Base-by-base conservation (phyloP, 805 yeast species). In the Tetrapisispora nanseiensis region DNA sequence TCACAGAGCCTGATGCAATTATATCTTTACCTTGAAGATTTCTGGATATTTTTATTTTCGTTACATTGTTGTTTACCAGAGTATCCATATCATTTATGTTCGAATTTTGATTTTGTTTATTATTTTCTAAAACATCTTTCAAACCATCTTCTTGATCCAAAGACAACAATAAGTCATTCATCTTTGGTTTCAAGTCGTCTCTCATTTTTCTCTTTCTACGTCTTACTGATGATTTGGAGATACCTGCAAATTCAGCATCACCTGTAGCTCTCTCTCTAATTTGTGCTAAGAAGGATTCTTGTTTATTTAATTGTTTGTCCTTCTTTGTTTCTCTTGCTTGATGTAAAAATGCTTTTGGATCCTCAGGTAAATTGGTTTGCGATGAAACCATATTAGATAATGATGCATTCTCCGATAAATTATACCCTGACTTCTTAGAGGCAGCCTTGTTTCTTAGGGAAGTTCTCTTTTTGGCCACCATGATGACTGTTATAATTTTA, bases 141-240 rank as follows among this genome's bases (percentile, higher is more conserved):
- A 55, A 37, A 46, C 50, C 60, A 15, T 44, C 57, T 26, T 54
- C 67, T 20, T 61, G 61, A 19, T 68, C 72, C 40, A 83, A 65
- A 15, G 74, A 76, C 23, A 66, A 66, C 42, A 78, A 63, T 35
- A 83, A 61, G 49, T 83, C 92, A 41, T 71, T 68, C 75, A 83
- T 71, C 52, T 78, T 72, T 4, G 89, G 86, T 51, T 74, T 75
- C 46, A 84, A 64, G 49, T 79, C 75, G 43, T 81, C 82, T 51
- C 72, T 74, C 38, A 70, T 67, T 51, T 71, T 74, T 49, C 84
- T 75, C 51, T 80, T 79, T 49, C 86, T 71, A 59, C 80, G 70
- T 55, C 86, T 71, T 3, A 72, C 47, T 0, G 86, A 67, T 6
- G 86, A 78, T 56, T 82, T 83, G 18, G 86, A 78, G 33, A 83